Conservation (phyloP, 2,329 filamentous ascomycete genomes). For the Chaetoscypha palmicola region DNA sequence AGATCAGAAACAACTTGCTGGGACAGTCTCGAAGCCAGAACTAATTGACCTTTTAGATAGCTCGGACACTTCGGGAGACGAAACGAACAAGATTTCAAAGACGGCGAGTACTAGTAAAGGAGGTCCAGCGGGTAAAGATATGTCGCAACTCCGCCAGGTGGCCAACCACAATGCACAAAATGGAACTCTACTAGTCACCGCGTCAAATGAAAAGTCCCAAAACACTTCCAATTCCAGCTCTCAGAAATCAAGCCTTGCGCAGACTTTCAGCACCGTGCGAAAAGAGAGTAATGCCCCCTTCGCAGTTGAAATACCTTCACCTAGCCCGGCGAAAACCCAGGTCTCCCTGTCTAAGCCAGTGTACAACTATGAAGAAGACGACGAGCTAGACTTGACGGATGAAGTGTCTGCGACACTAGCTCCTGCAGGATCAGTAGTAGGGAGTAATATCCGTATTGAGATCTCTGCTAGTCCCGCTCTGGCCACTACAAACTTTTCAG, state of each 20-base stretch:
- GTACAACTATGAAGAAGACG: background rate
- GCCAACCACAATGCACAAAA: background rate
- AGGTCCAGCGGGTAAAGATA: background rate
- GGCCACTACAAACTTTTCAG: background rate
- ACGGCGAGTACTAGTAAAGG: background rate
- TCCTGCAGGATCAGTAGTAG: conserved; percentile 3
- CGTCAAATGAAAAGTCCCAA: background rate
- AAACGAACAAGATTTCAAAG: background rate
- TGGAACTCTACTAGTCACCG: background rate
- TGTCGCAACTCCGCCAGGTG: background rate
- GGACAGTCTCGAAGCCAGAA: background rate
- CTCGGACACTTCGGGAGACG: background rate
- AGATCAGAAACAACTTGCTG: background rate
- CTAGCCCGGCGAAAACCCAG: background rate
- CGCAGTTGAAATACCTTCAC: background rate
- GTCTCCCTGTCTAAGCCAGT: background rate
- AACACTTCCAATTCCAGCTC: background rate
- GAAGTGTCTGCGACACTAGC: background rate
- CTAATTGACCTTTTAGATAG: background rate
- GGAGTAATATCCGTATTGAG: no score
- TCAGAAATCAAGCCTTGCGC: background rate
- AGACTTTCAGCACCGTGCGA: background rate
- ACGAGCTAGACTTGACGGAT: background rate
- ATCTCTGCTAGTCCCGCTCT: conserved; percentile 2
- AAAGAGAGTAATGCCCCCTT: background rate